Evolutionary conservation across 768 basidiomycete genomes (phyloP).

Genomic region (Trametes cubensis): DNA sequence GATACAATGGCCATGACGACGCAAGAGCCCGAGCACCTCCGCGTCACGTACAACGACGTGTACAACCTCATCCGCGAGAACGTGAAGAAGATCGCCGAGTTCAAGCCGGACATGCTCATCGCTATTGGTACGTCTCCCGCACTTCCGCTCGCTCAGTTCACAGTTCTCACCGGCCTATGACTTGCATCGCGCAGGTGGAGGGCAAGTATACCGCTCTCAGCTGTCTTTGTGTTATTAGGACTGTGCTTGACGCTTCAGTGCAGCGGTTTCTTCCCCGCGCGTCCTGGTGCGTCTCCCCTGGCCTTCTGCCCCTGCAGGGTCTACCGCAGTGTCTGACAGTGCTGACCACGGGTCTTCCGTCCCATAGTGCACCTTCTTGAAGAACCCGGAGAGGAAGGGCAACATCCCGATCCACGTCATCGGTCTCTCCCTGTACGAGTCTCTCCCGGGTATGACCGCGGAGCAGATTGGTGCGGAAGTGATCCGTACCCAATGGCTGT

Average conservation of each 20-base stretch:
- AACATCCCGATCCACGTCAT: constrained; percentile 95
- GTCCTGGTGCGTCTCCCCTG: constrained; percentile 64
- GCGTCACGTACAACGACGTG: constrained; percentile 88
- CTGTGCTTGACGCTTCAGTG: constrained; percentile 24
- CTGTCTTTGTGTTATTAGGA: not conserved
- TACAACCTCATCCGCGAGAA: constrained; percentile 81
- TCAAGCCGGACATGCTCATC: constrained; percentile 85
- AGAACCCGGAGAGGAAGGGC: constrained; percentile 65
- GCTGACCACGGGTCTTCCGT: not conserved
- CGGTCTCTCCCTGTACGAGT: constrained; percentile 93
- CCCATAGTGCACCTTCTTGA: constrained; percentile 79
- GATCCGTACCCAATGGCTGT: constrained; percentile 97
- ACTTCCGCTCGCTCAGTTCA: not conserved
- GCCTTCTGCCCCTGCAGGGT: not conserved
- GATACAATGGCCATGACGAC: constrained; percentile 26
- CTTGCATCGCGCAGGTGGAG: constrained; percentile 60
- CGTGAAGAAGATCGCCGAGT: constrained; percentile 69
- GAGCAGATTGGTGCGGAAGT: constrained; percentile 84
- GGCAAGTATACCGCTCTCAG: constrained; percentile 53
- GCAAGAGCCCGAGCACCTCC: constrained; percentile 58
- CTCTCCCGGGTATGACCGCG: constrained; percentile 71
- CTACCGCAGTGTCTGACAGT: not conserved
- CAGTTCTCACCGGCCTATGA: not conserved
- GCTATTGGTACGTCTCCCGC: constrained; percentile 64
- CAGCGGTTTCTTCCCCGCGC: constrained; percentile 95